Percentiles rank a stretch among this genome's conserved stretches.
These are phyloP conservation scores for Apiospora arundinis DNA, from an alignment of 2,329 filamentous ascomycete species.

Conservation along the genomic window DNA sequence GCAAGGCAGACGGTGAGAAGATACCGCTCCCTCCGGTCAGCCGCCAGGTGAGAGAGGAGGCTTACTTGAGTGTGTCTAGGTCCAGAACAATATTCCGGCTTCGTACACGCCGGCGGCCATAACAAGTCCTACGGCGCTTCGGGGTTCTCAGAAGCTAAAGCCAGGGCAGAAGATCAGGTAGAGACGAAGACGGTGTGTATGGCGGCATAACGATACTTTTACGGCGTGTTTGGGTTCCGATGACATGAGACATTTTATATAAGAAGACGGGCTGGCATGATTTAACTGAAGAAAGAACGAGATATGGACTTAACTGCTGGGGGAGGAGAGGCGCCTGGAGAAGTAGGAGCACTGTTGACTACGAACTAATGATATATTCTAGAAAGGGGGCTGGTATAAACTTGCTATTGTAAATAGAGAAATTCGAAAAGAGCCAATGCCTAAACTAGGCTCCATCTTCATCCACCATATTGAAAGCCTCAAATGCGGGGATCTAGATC, in stretches of 20 bases:
- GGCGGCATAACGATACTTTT: not conserved
- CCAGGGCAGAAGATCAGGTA: not conserved
- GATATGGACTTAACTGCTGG: not conserved
- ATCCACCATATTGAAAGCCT: not conserved
- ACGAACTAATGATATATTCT: not conserved
- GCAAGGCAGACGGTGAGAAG: conserved; percentile 47
- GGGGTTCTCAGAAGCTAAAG: not conserved
- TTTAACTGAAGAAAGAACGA: not conserved
- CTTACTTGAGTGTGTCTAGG: conserved; percentile 25
- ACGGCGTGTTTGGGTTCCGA: not conserved
- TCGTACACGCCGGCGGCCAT: conserved; percentile 41
- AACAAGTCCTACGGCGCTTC: not conserved
- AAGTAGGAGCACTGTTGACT: not conserved
- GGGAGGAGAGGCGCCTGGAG: not conserved
- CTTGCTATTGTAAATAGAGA: not conserved
- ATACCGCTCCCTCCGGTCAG: not conserved
- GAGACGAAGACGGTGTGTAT: not conserved
- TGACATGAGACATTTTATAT: not conserved
- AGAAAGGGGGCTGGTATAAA: not conserved
- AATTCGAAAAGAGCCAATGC: not conserved
- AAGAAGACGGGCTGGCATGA: not conserved
- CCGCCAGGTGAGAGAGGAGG: not conserved
- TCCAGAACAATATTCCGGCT: conserved; percentile 54
- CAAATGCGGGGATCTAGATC: not conserved
- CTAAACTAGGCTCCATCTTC: not conserved